Percentiles rank a stretch among this genome's conserved stretches.
These are phyloP conservation scores for Emmonsia crescens DNA, from an alignment of 2,329 filamentous ascomycete genomes.

Conservation along the genomic window DNA sequence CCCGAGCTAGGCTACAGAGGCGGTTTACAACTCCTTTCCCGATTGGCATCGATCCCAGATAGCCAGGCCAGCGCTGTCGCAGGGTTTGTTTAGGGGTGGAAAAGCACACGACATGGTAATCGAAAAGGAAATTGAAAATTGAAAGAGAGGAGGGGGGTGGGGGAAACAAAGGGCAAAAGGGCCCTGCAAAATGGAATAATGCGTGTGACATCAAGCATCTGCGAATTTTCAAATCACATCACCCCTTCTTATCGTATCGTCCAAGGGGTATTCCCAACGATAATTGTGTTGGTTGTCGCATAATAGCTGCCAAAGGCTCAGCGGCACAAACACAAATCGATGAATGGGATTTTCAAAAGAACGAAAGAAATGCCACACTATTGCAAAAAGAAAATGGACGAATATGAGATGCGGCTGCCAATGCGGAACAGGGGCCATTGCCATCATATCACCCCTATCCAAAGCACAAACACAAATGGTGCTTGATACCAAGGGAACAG, in stretches of 20 bases:
- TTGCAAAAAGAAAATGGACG: background rate
- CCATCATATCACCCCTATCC: background rate
- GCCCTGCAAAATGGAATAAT: background rate
- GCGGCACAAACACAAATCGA: background rate
- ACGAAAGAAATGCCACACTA: background rate
- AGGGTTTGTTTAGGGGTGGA: background rate
- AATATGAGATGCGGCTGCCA: background rate
- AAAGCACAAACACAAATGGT: background rate
- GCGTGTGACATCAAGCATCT: background rate
- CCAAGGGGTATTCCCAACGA: no score
- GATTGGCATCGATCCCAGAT: no score
- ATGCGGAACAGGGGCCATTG: background rate
- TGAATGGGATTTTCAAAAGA: no score
- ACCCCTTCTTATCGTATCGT: no score
- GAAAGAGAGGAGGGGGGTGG: background rate
- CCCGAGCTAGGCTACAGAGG: background rate
- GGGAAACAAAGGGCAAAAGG: background rate
- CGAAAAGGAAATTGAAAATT: background rate
- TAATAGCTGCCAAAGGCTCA: background rate
- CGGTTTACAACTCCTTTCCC: no score
- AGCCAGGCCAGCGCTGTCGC: no score
- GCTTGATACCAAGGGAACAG: background rate
- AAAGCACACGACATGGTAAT: background rate
- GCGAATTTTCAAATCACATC: background rate
- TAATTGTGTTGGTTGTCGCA: no score